Evolutionary conservation across 495 filamentous ascomycete species (phyloP).

Genomic region (Eremomyces bilateralis): DNA sequence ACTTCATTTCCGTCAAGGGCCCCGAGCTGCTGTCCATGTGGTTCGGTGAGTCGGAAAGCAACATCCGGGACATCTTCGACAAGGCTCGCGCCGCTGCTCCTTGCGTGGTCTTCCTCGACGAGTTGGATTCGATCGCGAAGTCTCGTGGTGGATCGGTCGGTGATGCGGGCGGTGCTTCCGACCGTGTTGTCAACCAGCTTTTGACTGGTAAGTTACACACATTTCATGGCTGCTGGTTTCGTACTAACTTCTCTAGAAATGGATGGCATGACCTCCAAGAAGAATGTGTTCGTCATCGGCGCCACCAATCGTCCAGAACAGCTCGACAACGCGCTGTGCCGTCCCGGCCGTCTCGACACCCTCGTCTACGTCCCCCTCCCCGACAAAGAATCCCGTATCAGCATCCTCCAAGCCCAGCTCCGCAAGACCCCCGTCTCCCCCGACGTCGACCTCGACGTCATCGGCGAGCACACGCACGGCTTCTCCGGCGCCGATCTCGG

Average conservation of each 20-base stretch:
- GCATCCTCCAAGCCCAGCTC: conserved; percentile 87
- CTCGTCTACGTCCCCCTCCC: conserved; percentile 95
- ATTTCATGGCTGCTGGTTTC: conserved; percentile 2
- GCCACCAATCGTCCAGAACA: conserved; percentile 98
- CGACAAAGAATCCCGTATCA: conserved; percentile 64
- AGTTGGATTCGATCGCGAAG: conserved; percentile 98
- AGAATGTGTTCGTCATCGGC: conserved; percentile 99
- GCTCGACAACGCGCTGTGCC: conserved; percentile 90
- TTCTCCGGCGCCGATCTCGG: conserved; percentile 99
- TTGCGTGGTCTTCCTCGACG: conserved; percentile 97
- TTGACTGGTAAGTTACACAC: conserved; percentile 57
- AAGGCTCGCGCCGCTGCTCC: conserved; percentile 96
- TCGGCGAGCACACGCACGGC: conserved; percentile 91
- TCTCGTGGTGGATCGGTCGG: conserved; percentile 93
- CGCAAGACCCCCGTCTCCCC: conserved; percentile 86
- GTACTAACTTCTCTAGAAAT: conserved; percentile 39
- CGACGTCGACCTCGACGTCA: conserved; percentile 77
- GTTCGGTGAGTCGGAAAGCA: conserved; percentile 99
- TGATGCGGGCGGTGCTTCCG: conserved; percentile 93
- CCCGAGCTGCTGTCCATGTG: conserved; percentile 97
- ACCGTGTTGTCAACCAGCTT: conserved; percentile 99
- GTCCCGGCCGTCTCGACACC: conserved; percentile 94
- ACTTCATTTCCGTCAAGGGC: conserved; percentile 98
- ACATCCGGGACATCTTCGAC: conserved; percentile 99
- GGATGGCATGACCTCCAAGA: conserved; percentile 99